A percentile compares a stretch with the other conserved stretches of the same genome.
Evolutionary conservation across 139 green algal genomes (phyloP).

Genomic region (Coelastrella sp.): DNA sequence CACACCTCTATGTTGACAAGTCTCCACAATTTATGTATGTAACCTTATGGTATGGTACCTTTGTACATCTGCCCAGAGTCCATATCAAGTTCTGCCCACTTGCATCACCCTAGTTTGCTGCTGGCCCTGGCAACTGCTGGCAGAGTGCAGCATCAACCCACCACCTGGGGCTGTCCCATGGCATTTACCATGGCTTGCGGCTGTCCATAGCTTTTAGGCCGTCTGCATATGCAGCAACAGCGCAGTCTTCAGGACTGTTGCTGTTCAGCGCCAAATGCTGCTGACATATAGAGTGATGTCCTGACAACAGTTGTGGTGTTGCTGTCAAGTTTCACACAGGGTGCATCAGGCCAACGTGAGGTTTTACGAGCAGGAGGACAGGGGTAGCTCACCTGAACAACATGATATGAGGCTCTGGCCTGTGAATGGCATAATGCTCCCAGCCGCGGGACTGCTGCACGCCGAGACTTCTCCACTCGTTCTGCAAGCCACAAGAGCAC

Average conservation of each 20-base stretch:
- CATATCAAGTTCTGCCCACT: no score
- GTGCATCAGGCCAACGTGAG: neutral
- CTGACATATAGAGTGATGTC: neutral
- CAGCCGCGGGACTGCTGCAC: slow-evolving; percentile 98
- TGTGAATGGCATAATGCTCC: slow-evolving; percentile 97
- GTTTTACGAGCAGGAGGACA: neutral
- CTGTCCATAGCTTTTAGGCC: slow-evolving; percentile 72
- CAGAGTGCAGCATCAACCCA: slow-evolving; percentile 1
- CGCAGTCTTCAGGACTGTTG: neutral
- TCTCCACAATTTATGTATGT: no score
- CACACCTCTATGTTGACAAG: no score
- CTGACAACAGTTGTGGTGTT: neutral
- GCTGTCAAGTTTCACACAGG: no score
- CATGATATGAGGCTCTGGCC: slow-evolving; percentile 98
- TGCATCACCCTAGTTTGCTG: neutral
- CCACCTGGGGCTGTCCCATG: slow-evolving; percentile 39
- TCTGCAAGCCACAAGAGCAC: slow-evolving; percentile 61
- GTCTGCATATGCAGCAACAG: slow-evolving; percentile 47
- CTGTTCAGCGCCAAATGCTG: neutral
- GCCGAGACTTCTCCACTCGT: slow-evolving; percentile 95
- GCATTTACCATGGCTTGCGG: slow-evolving; percentile 40
- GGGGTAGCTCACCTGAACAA: slow-evolving; percentile 85
- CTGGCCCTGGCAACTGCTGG: neutral
- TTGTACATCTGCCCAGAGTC: no score
- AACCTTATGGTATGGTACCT: no score